These are phyloP conservation scores for Raffaelea ambrosiae DNA, from an alignment of 2,329 filamentous ascomycete species.

Conservation along the genomic window DNA sequence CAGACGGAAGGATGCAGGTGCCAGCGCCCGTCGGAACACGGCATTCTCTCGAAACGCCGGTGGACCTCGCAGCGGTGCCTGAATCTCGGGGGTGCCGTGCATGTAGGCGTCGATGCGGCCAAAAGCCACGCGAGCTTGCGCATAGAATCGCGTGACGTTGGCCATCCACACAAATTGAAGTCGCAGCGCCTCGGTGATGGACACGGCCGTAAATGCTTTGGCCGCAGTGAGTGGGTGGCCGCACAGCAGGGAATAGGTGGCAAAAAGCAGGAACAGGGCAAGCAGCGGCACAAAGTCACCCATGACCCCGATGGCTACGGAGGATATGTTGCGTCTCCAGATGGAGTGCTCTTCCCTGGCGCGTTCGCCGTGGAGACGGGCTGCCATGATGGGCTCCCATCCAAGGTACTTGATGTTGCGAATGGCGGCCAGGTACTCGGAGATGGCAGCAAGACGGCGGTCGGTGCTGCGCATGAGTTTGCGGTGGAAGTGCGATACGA, in stretches of 20 bases:
- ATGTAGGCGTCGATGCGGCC: slow-evolving; percentile 47
- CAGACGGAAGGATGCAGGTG: slow-evolving; percentile 38
- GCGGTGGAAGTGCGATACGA: slow-evolving; percentile 41
- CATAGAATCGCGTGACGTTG: slow-evolving; percentile 33
- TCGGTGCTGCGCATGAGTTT: slow-evolving; percentile 48
- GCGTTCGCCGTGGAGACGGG: slow-evolving; percentile 41
- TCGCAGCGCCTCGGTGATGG: slow-evolving; percentile 43
- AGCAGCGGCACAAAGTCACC: slow-evolving; percentile 44
- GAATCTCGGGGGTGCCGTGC: slow-evolving; percentile 37
- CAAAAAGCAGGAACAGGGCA: slow-evolving; percentile 45
- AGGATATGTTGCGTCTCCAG: slow-evolving; percentile 43
- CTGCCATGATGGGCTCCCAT: slow-evolving; percentile 46
- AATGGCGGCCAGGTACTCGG: slow-evolving; percentile 50
- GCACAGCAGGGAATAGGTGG: slow-evolving; percentile 38
- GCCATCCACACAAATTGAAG: slow-evolving; percentile 22
- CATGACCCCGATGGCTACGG: slow-evolving; percentile 36
- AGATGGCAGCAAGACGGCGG: slow-evolving; percentile 46
- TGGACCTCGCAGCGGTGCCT: slow-evolving; percentile 34
- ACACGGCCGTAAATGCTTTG: slow-evolving; percentile 49
- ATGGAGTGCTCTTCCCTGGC: slow-evolving; percentile 43
- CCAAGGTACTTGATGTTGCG: slow-evolving; percentile 53
- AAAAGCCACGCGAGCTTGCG: slow-evolving; percentile 17
- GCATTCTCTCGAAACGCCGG: slow-evolving; percentile 27
- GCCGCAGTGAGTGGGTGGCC: slow-evolving; percentile 39
- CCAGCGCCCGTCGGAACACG: slow-evolving; percentile 23